These are phyloP conservation scores for Podospora conica DNA, from an alignment of 495 filamentous ascomycete genomes.

Conservation along the genomic window DNA sequence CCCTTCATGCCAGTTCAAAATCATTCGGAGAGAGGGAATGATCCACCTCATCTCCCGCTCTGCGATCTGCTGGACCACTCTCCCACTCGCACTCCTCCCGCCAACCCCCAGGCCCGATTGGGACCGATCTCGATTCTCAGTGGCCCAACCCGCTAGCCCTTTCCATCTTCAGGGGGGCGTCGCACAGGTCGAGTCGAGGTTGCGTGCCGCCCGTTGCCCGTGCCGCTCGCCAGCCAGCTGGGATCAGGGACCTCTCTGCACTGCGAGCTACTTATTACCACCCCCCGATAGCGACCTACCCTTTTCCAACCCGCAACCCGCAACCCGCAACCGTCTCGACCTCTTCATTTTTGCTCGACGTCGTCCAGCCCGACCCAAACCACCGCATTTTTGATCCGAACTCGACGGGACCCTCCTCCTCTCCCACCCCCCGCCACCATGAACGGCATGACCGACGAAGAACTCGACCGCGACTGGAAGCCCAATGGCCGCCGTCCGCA, in stretches of 20 bases:
- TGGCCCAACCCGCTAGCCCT: neutral
- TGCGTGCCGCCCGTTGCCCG: neutral
- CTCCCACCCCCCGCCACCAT: slow-evolving; percentile 17
- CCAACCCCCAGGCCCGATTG: neutral
- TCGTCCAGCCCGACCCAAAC: slow-evolving; percentile 1
- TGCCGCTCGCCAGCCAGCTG: slow-evolving; percentile 15
- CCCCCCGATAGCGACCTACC: slow-evolving; percentile 9
- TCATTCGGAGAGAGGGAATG: neutral
- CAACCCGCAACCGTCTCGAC: slow-evolving; percentile 32
- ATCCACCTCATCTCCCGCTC: slow-evolving; percentile 12
- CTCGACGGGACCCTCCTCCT: slow-evolving; percentile 2
- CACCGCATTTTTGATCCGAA: neutral
- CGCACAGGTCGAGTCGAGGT: neutral
- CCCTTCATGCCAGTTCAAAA: neutral
- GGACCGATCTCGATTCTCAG: neutral
- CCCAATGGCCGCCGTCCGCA: slow-evolving; percentile 67
- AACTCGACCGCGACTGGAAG: slow-evolving; percentile 69
- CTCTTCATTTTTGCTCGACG: neutral
- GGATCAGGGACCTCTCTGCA: slow-evolving; percentile 7
- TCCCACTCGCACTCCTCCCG: neutral
- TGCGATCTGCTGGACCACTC: slow-evolving; percentile 10
- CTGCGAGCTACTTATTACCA: slow-evolving; percentile 3
- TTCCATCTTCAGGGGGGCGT: neutral
- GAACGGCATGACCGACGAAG: slow-evolving; percentile 50
- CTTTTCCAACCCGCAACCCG: slow-evolving; percentile 17